Evolutionary conservation across 306 rosid species (phyloP), one percentile per base, ranked within the genome.

Genomic region (Prunus mongolica): DNA sequence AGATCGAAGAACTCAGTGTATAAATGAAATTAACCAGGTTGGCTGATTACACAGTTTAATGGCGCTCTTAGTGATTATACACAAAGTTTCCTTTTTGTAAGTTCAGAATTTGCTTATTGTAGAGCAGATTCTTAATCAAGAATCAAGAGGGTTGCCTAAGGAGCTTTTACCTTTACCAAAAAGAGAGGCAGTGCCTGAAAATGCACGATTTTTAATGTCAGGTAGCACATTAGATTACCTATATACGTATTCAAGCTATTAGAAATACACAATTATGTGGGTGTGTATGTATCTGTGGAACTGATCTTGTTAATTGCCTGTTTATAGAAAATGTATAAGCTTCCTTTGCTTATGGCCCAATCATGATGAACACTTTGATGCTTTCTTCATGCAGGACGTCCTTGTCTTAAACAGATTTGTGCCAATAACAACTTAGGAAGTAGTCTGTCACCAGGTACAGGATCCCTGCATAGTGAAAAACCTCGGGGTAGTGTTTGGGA

Each of bases 401-500:
- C 9, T 46, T 51, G 6, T 67, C 20, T 64, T 30, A 38, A 27
- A 28, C 78, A 30, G 34, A 47, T 30, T 16, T 46, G 69, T 65
- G 74, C 41, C 34, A 3, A 52, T 30, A 72, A 46, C 64, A 45
- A n/a, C 8, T 56, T 52, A 55, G 78, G 54, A 57, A 56, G 41
- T 46, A 56, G 63, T 52, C 61, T 66, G 46, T 25, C 69, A 13
- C 69, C 49, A 65, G 63, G 45, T 30, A 45, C 58, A 41, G 62
- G 15, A 28, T 54, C 56, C 24, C 3, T 63, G 9, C 13, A 0
- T 44, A 14, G 6, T 56, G 67, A 67, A 54, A 73, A 13, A 45
- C 51, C 68, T 44, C 51, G 78, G 55, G 74, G 67, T 32, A 73
- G 82, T 57, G 78, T 79, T 22, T 79, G 82, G 82, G 82, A 79